Evolutionary conservation across 1,139 yeast genomes (phyloP), one percentile per base, ranked within the genome.

Genomic region (Hanseniaspora sp.): DNA sequence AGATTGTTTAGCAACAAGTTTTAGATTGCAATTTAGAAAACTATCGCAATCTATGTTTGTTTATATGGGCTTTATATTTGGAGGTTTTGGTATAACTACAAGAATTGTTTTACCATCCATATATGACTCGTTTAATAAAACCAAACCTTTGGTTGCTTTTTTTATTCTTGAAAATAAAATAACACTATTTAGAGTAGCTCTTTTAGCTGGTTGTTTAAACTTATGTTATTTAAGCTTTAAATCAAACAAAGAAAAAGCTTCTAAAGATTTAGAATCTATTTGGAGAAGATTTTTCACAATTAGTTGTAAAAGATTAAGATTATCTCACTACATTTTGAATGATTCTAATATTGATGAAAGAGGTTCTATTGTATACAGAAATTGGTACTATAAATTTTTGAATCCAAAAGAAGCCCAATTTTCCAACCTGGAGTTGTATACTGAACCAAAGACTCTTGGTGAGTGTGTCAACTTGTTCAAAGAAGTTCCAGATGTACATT

Each of bases 1-100:
- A 60, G 96, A 90, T 64, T 94, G 95, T 0, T 70, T 92, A 58
- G 83, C 84, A 55, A 80, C 85, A 59, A 86, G 95, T 0, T 74
- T 90, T 61, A 60, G 70, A 13, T 71, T 83, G 46, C 96, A 92
- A 65, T 62, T 90, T 39, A 79, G 84, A 38, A 75, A 95, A 59
- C 83, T 92, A 45, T 75, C 75, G 7, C 69, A 87, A 35, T 85
- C 96, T 46, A 94, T 82, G 15, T 73, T 80, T 54, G 86, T 87
- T 28, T 92, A 94, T 67, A 77, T 84, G 2, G 73, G 78, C 0
- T 80, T 90, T 62, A 85, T 94, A 45, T 62, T 83, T 6, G 63
- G 80, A 13, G 95, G 96, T 7, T 76, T 92, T 57, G 95, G 95
- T 0, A 73, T 79, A 1, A 64, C 63, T 45, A 65, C 68, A 38